Conservation (phyloP, 441 rosid genomes). For the Syzygium syzygioides region DNA sequence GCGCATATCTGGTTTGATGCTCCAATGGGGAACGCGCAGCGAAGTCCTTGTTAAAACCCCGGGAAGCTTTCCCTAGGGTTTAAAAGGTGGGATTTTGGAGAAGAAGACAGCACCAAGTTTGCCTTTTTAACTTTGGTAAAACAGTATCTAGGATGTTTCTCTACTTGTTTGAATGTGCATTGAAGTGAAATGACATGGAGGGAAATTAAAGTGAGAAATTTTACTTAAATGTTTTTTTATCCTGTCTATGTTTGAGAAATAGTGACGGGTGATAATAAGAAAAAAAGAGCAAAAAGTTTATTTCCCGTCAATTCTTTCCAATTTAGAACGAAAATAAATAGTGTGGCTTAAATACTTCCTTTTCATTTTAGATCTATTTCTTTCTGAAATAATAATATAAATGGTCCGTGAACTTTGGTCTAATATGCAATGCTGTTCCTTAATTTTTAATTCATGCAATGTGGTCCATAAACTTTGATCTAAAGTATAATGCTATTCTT, state of each 20-base stretch:
- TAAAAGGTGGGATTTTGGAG: background rate
- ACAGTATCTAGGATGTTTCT: background rate
- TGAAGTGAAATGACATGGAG: background rate
- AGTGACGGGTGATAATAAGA: fast-evolving
- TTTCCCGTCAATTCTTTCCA: background rate
- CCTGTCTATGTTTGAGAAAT: background rate
- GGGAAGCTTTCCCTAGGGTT: background rate
- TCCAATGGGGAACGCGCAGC: background rate
- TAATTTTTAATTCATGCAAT: background rate
- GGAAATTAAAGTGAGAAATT: background rate
- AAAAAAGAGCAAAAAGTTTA: background rate
- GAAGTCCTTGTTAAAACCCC: background rate
- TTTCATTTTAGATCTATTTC: background rate
- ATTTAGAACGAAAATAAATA: background rate
- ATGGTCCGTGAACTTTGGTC: background rate
- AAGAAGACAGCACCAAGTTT: background rate
- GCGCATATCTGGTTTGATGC: conserved; percentile 21
- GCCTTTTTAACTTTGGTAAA: background rate
- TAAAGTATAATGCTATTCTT: fast-evolving
- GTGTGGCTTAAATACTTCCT: background rate
- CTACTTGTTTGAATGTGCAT: background rate
- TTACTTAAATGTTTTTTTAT: background rate
- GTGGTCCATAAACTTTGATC: fast-evolving
- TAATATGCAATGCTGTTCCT: fast-evolving
- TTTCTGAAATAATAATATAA: background rate